phyloP scores from a whole-genome alignment of 2,329 filamentous ascomycete genomes.

The Botrytis fragariae region DNA sequence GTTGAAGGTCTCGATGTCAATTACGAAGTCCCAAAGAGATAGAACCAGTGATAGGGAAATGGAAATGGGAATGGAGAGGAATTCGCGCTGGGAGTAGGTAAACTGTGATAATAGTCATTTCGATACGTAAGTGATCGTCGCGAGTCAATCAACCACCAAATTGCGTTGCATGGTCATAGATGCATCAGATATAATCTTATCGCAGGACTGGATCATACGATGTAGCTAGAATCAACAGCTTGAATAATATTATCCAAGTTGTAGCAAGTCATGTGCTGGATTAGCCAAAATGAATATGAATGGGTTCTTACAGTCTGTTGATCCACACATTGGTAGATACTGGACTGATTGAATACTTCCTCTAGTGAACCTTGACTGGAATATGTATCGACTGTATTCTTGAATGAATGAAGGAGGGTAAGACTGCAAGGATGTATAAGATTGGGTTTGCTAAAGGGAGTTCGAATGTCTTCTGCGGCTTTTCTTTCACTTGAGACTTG shows the following conservation, averaged over 20 bases:
- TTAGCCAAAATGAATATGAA: neutral
- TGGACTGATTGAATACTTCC: fast-evolving
- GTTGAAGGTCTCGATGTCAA: neutral
- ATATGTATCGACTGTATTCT: fast-evolving
- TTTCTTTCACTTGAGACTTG: neutral
- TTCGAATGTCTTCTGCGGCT: neutral
- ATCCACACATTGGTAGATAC: neutral
- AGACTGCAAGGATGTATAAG: too few species aligned
- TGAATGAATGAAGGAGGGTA: neutral
- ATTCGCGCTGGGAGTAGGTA: neutral
- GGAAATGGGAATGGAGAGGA: neutral
- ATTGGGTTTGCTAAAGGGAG: too few species aligned
- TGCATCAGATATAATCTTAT: neutral
- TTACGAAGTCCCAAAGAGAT: neutral
- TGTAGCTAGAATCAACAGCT: neutral
- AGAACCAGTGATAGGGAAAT: neutral
- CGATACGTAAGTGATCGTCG: neutral
- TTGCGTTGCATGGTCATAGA: neutral
- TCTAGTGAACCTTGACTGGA: fast-evolving
- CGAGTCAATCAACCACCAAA: neutral
- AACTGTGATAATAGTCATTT: neutral
- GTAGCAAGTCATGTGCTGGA: neutral
- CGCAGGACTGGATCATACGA: neutral
- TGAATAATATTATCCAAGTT: neutral
- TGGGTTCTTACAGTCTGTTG: too few species aligned